phyloP scores from a whole-genome alignment of 148 eudicot species.

The Rheum nobile region DNA sequence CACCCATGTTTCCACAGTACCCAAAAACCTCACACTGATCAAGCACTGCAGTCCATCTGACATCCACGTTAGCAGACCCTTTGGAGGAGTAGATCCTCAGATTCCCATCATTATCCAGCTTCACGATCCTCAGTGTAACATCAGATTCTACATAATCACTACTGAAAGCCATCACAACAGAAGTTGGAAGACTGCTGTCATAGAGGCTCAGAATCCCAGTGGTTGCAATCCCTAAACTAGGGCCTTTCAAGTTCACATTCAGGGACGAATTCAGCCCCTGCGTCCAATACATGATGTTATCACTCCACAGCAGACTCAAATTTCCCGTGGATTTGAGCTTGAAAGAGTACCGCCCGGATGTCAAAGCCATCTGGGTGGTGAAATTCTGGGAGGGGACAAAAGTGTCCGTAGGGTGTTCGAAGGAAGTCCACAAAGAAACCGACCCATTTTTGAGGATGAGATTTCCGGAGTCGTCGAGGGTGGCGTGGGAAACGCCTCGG shows the following conservation, averaged over 20 bases:
- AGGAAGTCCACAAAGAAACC: constrained; percentile 45
- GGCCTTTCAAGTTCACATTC: constrained; percentile 26
- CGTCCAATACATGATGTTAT: constrained; percentile 34
- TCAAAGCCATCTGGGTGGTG: constrained; percentile 16
- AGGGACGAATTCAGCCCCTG: constrained; percentile 45
- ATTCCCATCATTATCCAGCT: constrained; percentile 69
- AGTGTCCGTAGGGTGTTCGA: constrained; percentile 60
- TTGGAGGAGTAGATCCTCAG: constrained; percentile 54
- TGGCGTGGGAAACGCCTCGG: constrained; percentile 36
- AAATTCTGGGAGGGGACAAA: constrained; percentile 49
- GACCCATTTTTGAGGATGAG: constrained; percentile 41
- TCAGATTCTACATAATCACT: constrained; percentile 61
- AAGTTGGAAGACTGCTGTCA: constrained; percentile 22
- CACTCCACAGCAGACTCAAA: constrained; percentile 54
- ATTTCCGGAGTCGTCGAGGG: constrained; percentile 48
- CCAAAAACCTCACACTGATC: constrained; percentile 79
- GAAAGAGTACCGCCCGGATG: constrained; percentile 58
- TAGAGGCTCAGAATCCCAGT: constrained; percentile 40
- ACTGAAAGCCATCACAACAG: constrained; percentile 38
- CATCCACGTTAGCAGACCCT: constrained; percentile 20
- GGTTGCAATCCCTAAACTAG: constrained; percentile 29
- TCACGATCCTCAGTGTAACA: constrained; percentile 38
- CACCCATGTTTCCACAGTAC: constrained; percentile 79
- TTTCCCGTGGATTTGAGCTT: constrained; percentile 33
- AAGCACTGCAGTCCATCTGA: constrained; percentile 63